phyloP scores from a whole-genome alignment of 2,329 filamentous ascomycete genomes.

The Zasmidium cellare region DNA sequence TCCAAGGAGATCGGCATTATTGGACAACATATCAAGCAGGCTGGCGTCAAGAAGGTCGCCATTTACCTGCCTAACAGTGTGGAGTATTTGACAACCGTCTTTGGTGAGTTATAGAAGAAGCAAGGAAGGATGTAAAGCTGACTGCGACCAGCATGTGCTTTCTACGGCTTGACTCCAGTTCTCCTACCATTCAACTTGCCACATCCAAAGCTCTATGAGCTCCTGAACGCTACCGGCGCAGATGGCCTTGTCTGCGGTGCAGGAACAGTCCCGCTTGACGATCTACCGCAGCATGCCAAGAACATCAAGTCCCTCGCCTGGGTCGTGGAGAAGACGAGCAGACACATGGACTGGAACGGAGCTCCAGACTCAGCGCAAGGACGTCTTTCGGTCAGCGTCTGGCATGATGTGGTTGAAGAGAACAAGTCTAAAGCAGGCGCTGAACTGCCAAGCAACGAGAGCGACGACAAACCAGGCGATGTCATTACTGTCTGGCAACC shows the following conservation, averaged over 20 bases:
- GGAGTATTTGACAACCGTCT: constrained; percentile 78
- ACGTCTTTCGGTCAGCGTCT: constrained; percentile 79
- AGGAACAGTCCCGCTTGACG: constrained; percentile 79
- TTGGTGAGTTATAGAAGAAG: constrained; percentile 51
- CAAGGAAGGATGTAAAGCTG: not conserved
- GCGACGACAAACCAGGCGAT: constrained; percentile 49
- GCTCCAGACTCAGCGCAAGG: constrained; percentile 75
- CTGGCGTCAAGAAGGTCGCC: constrained; percentile 71
- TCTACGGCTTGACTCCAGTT: constrained; percentile 83
- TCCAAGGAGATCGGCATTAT: constrained; percentile 86
- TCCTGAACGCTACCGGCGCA: constrained; percentile 71
- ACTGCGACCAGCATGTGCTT: constrained; percentile 66
- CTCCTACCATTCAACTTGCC: constrained; percentile 80
- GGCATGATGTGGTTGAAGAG: constrained; percentile 84
- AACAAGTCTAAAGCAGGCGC: constrained; percentile 57
- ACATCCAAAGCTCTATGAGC: constrained; percentile 66
- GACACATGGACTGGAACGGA: constrained; percentile 94
- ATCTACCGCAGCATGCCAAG: constrained; percentile 67
- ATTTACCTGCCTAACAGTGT: constrained; percentile 92
- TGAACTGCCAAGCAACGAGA: constrained; percentile 65
- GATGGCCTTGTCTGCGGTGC: constrained; percentile 83
- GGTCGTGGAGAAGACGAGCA: constrained; percentile 88
- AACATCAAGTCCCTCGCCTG: constrained; percentile 78
- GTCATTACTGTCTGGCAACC: constrained; percentile 67
- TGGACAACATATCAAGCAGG: constrained; percentile 71